Percentiles rank a stretch among this genome's conserved stretches.
Evolutionary conservation across 2,329 filamentous ascomycete species (phyloP).

Genomic region (Colletotrichum cuscutae): DNA sequence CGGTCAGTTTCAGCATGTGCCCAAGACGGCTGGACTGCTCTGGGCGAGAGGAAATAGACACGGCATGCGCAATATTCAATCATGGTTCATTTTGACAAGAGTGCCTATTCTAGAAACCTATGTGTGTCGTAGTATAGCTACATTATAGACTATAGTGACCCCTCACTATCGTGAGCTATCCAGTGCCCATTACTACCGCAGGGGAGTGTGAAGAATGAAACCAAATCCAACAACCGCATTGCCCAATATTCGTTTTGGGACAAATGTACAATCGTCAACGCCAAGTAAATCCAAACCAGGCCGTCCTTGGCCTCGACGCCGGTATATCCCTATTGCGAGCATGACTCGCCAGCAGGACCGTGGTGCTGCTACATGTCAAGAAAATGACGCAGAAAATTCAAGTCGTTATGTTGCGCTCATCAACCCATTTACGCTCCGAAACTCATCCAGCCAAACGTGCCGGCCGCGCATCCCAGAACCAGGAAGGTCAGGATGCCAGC

Average conservation of each 20-base stretch:
- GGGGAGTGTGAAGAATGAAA: conserved; percentile 53
- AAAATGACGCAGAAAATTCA: conserved; percentile 15
- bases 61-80: neutral
- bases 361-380: conserved; percentile 13
- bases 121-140: conserved; percentile 25
- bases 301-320: conserved; percentile 26
- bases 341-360: conserved; percentile 24
- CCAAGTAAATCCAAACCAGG: conserved; percentile 33
- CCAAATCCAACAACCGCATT: neutral
- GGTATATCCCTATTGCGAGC: conserved; percentile 25
- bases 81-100: neutral
- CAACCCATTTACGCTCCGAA: conserved; percentile 44
- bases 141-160: conserved; percentile 29
- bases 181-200: conserved; percentile 42
- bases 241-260: neutral
- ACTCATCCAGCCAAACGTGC: conserved; percentile 62
- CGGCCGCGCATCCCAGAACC: conserved; percentile 51
- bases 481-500: conserved; percentile 59
- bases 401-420: conserved; percentile 20
- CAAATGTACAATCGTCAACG: conserved; percentile 39
- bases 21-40: neutral
- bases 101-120: conserved; percentile 25
- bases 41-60: neutral
- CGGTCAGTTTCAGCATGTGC: conserved; percentile 5
- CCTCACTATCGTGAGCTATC: neutral